Evolutionary conservation across 2,329 filamentous ascomycete species (phyloP).

Genomic region (Fusarium pseudocircinatum): DNA sequence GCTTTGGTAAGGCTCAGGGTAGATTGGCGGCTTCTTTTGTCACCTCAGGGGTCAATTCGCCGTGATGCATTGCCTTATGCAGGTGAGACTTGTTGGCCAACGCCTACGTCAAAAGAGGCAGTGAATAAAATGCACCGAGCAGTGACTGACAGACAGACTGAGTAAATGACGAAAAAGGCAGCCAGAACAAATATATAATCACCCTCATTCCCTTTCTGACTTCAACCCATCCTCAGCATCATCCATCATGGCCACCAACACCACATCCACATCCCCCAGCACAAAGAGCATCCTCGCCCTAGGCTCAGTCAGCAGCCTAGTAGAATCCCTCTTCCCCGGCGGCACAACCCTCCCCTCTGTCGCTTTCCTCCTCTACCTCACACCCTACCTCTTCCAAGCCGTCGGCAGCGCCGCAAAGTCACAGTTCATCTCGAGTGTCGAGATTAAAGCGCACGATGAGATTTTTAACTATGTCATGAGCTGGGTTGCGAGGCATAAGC

Average conservation of each 20-base stretch:
- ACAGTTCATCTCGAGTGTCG: constrained; percentile 20
- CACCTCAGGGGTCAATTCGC: neutral
- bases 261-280: neutral
- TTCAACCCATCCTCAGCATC: neutral
- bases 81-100: neutral
- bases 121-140: neutral
- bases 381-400: constrained; percentile 1
- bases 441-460: constrained; percentile 22
- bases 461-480: constrained; percentile 26
- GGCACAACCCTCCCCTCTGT: neutral
- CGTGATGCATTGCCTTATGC: neutral
- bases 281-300: neutral
- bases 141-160: neutral
- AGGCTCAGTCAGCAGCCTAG: neutral
- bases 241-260: neutral
- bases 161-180: neutral
- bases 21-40: neutral
- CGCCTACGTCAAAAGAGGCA: neutral
- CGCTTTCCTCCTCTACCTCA: neutral
- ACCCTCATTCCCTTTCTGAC: neutral
- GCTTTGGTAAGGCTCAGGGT: neutral
- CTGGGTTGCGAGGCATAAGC: constrained; percentile 19
- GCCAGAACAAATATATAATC: neutral
- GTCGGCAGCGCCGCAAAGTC: neutral
- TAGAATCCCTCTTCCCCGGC: constrained; percentile 5